These are phyloP conservation scores for Brassica rapa DNA, from an alignment of 345 rosid genomes.

Conservation along the genomic window DNA sequence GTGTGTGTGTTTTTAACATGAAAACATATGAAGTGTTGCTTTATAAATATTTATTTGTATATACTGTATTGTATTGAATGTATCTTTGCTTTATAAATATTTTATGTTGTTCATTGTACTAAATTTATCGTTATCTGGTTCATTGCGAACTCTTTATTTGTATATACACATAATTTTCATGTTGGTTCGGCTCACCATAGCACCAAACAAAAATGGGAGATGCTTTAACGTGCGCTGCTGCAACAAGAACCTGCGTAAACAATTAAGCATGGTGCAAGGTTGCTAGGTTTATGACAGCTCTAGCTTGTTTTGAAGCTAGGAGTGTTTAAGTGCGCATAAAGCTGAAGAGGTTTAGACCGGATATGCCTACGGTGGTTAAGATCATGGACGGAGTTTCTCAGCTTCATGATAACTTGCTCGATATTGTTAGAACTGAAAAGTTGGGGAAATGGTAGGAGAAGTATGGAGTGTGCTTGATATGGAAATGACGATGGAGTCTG, in stretches of 20 bases:
- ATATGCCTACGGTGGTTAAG: slow-evolving; percentile 33
- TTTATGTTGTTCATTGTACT: not conserved
- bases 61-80: too few species aligned
- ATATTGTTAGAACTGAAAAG: slow-evolving; percentile 7
- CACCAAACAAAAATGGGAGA: not conserved
- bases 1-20: too few species aligned
- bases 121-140: not conserved
- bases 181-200: not conserved
- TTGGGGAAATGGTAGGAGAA: slow-evolving; percentile 16
- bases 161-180: not conserved
- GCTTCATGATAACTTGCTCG: slow-evolving; percentile 23
- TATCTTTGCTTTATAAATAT: not conserved
- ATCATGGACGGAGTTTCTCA: slow-evolving; percentile 23
- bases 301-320: slow-evolving; percentile 43
- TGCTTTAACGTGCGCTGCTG: not conserved
- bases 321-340: slow-evolving; percentile 34
- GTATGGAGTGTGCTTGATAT: not conserved
- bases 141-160: not conserved
- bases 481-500: not conserved
- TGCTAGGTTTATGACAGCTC: slow-evolving; percentile 7
- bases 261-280: not conserved
- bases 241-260: not conserved
- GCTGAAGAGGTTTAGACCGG: slow-evolving; percentile 35
- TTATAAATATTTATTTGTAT: not conserved
- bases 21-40: not conserved